phyloP scores from a whole-genome alignment of 2,329 filamentous ascomycete genomes.

The Ophiostoma fasciatum region DNA sequence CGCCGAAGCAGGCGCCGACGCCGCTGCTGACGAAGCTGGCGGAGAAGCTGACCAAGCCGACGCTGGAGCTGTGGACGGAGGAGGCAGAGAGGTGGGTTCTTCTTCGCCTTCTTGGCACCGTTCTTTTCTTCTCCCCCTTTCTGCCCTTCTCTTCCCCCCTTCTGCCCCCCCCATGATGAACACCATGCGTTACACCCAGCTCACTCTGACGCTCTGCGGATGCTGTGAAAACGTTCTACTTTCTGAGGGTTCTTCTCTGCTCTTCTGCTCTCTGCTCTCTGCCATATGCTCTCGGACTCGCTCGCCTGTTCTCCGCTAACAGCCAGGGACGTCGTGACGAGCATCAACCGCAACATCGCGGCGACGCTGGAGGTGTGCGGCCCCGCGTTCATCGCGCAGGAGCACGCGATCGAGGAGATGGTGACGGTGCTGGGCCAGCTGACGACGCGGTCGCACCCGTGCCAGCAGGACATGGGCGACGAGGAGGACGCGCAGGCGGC shows the following conservation, averaged over 20 bases:
- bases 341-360: slow-evolving; percentile 87
- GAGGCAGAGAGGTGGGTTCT: slow-evolving; percentile 91
- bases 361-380: slow-evolving; percentile 84
- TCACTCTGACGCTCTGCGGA: slow-evolving; percentile 92
- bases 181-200: slow-evolving; percentile 91
- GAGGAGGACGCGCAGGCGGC: slow-evolving; percentile 63
- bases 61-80: slow-evolving; percentile 72
- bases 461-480: slow-evolving; percentile 78
- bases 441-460: slow-evolving; percentile 80
- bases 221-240: slow-evolving; percentile 92
- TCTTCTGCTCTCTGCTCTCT: slow-evolving; percentile 4
- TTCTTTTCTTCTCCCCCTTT: slow-evolving; percentile 41
- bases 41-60: slow-evolving; percentile 71
- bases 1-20: slow-evolving; percentile 65
- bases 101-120: slow-evolving; percentile 24
- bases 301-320: too few relatives aligned
- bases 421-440: slow-evolving; percentile 62
- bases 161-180: slow-evolving; percentile 54
- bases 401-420: slow-evolving; percentile 59
- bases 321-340: slow-evolving; percentile 68
- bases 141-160: slow-evolving; percentile 13
- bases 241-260: too few relatives aligned
- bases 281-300: background rate
- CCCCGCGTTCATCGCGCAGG: slow-evolving; percentile 64
- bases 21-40: slow-evolving; percentile 72